Evolutionary conservation across 768 basidiomycete species (phyloP), one percentile per base, ranked within the genome.

Genomic region (Neoboletus brunneissimus): DNA sequence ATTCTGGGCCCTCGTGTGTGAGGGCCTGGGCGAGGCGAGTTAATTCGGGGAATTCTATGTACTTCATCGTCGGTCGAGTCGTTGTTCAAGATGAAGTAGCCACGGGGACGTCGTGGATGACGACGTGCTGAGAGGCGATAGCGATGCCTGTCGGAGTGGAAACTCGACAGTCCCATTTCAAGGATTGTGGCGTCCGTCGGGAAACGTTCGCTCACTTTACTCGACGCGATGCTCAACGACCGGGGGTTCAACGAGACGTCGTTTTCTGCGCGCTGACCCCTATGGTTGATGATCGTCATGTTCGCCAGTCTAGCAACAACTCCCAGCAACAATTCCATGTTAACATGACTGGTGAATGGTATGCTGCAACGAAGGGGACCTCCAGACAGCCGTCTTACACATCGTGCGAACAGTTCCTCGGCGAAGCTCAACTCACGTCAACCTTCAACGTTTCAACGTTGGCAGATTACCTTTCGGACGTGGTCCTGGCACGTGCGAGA

Each of bases 1-100:
- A 92, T 73, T 94, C 91, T 47, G 88, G 84, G 12, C 93, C 91
- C 61, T 92, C 88, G 71, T 91, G 89, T 5, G 88, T 87, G 47
- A 95, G 86, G 16, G 86, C 83, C 67, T 87, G 83, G 0, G 88
- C 85, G 55, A 97, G 84, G 52, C 81, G 81, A 13, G 87, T 84
- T 4, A 95, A 79, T 43, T 87, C 83, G n/a, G 91, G 89, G 49
- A 81, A 80, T 67, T 94, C 89, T 63, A 95, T 88, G 76, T 87
- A 94, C 75, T 95, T 95, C 94, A 96, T 95, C 35, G 61, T 52
- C 45, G 37, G 6, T 15, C 42, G 23, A 7, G 23, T 15, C 27
- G 53, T 10, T 23, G 48, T 32, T 34, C 23, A 38, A 10, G 49
- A 38, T 25, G 48, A 20, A 38, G 22, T 7, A 23, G 20, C 31